A percentile compares a stretch with the other conserved stretches of the same genome.
Evolutionary conservation across 2,329 filamentous ascomycete species (phyloP).

Genomic region (Nothopassalora personata): DNA sequence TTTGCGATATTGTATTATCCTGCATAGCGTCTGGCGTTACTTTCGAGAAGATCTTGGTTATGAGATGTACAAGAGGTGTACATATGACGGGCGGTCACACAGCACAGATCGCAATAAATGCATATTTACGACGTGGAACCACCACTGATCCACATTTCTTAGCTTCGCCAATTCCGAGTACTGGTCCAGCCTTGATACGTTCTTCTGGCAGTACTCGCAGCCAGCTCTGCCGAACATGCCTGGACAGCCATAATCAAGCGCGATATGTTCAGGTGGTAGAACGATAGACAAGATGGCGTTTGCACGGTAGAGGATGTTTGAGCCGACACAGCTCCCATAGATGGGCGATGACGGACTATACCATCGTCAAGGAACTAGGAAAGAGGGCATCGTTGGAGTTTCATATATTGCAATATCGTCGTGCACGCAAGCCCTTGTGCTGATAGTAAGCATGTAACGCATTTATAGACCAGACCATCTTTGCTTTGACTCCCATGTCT

Average conservation of each 20-base stretch:
- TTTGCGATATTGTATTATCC: not conserved
- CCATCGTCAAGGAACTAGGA: no score
- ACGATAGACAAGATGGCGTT: not conserved
- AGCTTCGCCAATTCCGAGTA: slow-evolving; percentile 28
- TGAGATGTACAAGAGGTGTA: slow-evolving; percentile 1
- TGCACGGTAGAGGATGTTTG: not conserved
- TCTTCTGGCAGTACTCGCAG: slow-evolving; percentile 21
- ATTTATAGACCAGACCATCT: no score
- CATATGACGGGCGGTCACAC: not conserved
- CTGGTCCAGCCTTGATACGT: slow-evolving; percentile 22
- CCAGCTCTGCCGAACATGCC: slow-evolving; percentile 17
- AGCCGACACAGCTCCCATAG: not conserved
- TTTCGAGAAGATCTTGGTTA: not conserved
- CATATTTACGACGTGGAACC: not conserved
- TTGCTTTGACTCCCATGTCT: no score
- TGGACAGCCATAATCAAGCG: not conserved
- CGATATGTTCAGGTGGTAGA: not conserved
- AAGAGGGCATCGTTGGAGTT: no score
- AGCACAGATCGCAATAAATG: not conserved
- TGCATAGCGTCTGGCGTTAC: slow-evolving; percentile 11
- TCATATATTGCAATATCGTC: no score
- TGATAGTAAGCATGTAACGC: no score
- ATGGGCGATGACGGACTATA: not conserved
- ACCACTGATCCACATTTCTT: slow-evolving; percentile 13
- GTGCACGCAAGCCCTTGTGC: no score